A percentile compares a stretch with the other conserved stretches of the same genome.
Evolutionary conservation across 1,284 basidiomycete genomes (phyloP).

Genomic region (Fomes fomentarius): DNA sequence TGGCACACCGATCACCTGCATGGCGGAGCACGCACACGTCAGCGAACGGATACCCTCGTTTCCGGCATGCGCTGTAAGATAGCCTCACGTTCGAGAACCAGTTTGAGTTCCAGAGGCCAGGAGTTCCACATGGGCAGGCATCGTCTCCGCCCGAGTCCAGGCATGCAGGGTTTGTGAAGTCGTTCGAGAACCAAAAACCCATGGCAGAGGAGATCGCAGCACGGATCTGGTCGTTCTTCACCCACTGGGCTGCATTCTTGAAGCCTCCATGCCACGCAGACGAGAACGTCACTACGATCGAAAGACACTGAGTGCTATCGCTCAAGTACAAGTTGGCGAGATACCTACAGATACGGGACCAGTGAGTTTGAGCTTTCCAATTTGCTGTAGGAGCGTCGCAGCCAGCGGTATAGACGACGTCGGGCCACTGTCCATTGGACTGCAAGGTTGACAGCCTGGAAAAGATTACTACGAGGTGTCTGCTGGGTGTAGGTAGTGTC

Average conservation of each 20-base stretch:
- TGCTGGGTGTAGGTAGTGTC: too few species aligned
- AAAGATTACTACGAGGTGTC: too few species aligned
- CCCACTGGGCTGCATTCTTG: conserved; percentile 41
- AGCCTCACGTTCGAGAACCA: conserved; percentile 56
- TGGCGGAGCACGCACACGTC: not conserved
- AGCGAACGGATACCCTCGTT: too few species aligned
- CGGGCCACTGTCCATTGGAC: conserved; percentile 55
- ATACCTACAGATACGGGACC: conserved; percentile 55
- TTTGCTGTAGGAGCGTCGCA: conserved; percentile 61
- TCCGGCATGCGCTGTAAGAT: not conserved
- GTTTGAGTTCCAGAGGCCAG: conserved; percentile 68
- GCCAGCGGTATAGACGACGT: conserved; percentile 58
- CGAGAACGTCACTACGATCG: conserved; percentile 45
- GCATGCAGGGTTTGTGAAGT: conserved; percentile 57
- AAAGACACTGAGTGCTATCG: not conserved
- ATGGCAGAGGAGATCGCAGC: conserved; percentile 52
- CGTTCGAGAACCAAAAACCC: conserved; percentile 67
- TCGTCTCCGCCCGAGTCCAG: conserved; percentile 53
- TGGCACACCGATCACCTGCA: conserved; percentile 68
- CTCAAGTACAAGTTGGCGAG: too few species aligned
- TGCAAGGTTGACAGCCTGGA: conserved; percentile 46
- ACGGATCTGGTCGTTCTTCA: conserved; percentile 42
- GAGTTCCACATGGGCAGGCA: conserved; percentile 57
- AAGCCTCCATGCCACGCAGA: conserved; percentile 60
- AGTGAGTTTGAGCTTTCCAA: conserved; percentile 67